Percentiles rank a stretch among this genome's conserved stretches.
phyloP scores from a whole-genome alignment of 768 basidiomycete genomes.

The Polyporus arcularius region DNA sequence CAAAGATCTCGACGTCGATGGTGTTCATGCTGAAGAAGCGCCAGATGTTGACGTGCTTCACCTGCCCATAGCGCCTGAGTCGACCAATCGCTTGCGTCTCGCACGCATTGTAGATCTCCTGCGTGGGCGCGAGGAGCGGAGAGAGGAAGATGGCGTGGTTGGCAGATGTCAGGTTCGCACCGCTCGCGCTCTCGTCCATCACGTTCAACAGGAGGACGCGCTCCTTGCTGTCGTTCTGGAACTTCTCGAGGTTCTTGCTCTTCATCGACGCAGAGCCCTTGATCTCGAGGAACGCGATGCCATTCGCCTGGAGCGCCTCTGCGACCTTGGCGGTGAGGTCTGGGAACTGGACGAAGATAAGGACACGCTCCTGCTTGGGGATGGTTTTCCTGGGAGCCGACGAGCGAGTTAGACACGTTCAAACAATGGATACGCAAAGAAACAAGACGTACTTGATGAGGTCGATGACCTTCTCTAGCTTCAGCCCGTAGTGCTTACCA shows the following conservation, averaged over 20 bases:
- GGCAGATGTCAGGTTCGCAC: constrained; percentile 88
- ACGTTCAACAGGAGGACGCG: constrained; percentile 87
- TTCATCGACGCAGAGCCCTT: constrained; percentile 73
- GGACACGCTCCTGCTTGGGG: constrained; percentile 75
- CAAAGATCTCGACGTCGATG: constrained; percentile 84
- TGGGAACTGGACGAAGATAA: constrained; percentile 95
- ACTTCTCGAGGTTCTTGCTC: constrained; percentile 82
- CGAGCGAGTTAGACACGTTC: not conserved
- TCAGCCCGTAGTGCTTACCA: constrained; percentile 80
- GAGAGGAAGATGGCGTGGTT: constrained; percentile 96
- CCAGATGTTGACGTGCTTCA: constrained; percentile 78
- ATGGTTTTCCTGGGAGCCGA: constrained; percentile 55
- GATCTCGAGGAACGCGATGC: constrained; percentile 79
- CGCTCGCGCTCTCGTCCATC: constrained; percentile 94
- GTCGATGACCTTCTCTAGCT: constrained; percentile 74
- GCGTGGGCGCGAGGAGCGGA: constrained; percentile 78
- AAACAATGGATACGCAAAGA: not conserved
- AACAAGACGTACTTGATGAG: constrained; percentile 63
- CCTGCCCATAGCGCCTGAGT: constrained; percentile 81
- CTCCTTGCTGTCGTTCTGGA: constrained; percentile 79
- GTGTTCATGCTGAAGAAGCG: constrained; percentile 84
- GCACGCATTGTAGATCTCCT: constrained; percentile 84
- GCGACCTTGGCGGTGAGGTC: constrained; percentile 92
- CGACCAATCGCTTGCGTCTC: constrained; percentile 86
- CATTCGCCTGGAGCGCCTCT: constrained; percentile 72